These are phyloP conservation scores for Boletus huronensis DNA, from an alignment of 768 basidiomycete genomes.

Conservation along the genomic window DNA sequence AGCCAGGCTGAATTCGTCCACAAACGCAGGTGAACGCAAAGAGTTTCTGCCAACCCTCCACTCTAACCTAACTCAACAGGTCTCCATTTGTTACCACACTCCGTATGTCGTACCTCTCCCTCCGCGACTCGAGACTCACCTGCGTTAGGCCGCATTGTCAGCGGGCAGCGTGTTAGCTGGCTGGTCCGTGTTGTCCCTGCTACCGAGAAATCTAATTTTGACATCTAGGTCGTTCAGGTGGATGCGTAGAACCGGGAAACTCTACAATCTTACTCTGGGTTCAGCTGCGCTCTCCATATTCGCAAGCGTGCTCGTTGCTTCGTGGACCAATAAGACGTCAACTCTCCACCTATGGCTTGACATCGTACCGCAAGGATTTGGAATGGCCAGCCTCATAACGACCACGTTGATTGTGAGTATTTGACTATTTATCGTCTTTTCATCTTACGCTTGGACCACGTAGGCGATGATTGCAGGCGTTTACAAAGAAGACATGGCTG, in stretches of 20 bases:
- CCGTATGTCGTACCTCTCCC: constrained; percentile 45
- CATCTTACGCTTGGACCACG: constrained; percentile 6
- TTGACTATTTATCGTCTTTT: constrained; percentile 1
- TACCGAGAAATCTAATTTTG: constrained; percentile 2
- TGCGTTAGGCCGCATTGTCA: constrained; percentile 67
- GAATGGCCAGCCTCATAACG: constrained; percentile 83
- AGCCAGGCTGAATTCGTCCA: constrained; percentile 65
- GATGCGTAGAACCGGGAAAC: constrained; percentile 83
- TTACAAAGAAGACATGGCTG: constrained; percentile 75
- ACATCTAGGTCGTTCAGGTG: constrained; percentile 45
- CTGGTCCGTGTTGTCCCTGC: constrained; percentile 47
- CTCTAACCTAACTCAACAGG: constrained; percentile 41
- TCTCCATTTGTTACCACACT: constrained; percentile 86
- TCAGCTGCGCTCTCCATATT: constrained; percentile 60
- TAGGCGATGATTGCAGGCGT: constrained; percentile 89
- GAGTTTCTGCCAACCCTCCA: background rate
- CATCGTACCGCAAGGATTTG: constrained; percentile 77
- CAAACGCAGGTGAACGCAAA: constrained; percentile 58
- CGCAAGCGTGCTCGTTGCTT: constrained; percentile 56
- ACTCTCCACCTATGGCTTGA: constrained; percentile 70
- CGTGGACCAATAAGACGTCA: constrained; percentile 65
- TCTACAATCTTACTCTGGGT: constrained; percentile 69
- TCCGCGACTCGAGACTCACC: constrained; percentile 12
- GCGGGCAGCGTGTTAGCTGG: constrained; percentile 85
- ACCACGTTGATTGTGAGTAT: constrained; percentile 74